Percentiles rank a stretch among this genome's conserved stretches.
These are phyloP conservation scores for Athelia psychrophila DNA, from an alignment of 1,284 basidiomycete genomes.

Conservation along the genomic window DNA sequence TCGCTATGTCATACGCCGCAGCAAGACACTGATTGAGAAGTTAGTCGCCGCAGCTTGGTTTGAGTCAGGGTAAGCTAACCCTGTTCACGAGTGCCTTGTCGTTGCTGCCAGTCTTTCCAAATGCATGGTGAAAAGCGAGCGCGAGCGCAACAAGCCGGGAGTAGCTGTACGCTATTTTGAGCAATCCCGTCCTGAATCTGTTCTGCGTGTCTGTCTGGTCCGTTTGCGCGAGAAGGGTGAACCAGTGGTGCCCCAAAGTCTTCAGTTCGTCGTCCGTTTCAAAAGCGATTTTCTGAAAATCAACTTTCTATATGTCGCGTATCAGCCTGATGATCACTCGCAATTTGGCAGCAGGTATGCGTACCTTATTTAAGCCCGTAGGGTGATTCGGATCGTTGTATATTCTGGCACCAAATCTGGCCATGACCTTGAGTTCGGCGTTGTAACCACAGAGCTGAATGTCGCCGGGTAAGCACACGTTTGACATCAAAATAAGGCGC, in stretches of 20 bases:
- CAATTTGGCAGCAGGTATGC: constrained; percentile 7
- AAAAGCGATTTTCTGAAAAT: constrained; percentile 61
- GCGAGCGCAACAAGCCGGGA: constrained; percentile 66
- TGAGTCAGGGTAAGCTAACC: constrained; percentile 36
- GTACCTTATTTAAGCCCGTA: constrained; percentile 68
- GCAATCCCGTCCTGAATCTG: constrained; percentile 59
- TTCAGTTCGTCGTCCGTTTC: constrained; percentile 66
- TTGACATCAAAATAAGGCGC: no score
- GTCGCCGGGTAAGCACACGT: no score
- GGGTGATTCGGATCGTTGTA: constrained; percentile 74
- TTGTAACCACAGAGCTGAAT: constrained; percentile 74
- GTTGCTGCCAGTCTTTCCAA: constrained; percentile 51
- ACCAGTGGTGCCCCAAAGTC: constrained; percentile 53
- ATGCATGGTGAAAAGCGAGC: constrained; percentile 75
- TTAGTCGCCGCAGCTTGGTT: neutral
- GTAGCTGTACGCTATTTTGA: constrained; percentile 67
- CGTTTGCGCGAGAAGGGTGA: constrained; percentile 42
- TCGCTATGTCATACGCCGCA: constrained; percentile 63
- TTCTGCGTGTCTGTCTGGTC: constrained; percentile 51
- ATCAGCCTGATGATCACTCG: neutral
- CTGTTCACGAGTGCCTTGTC: constrained; percentile 66
- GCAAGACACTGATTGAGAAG: constrained; percentile 43
- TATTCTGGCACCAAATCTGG: constrained; percentile 57
- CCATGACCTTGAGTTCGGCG: constrained; percentile 62
- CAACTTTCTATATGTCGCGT: constrained; percentile 41